A percentile compares a stretch with the other conserved stretches of the same genome.
Evolutionary conservation across 2,329 filamentous ascomycete species (phyloP).

Genomic region (Exophiala viscosa): DNA sequence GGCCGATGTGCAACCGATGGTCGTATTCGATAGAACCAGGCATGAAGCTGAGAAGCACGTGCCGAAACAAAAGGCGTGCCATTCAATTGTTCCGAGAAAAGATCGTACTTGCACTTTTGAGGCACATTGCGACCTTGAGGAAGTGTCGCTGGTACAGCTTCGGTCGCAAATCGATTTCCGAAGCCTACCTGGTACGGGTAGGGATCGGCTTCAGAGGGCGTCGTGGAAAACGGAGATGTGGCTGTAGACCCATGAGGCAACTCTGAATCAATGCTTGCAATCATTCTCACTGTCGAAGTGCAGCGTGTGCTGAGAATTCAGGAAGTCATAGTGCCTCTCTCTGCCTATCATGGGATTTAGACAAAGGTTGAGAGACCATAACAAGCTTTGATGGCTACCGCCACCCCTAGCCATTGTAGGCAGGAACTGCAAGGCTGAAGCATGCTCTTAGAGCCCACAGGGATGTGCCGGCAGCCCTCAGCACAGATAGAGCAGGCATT

Average conservation of each 20-base stretch:
- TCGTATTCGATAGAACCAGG: slow-evolving; percentile 50
- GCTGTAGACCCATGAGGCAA: slow-evolving; percentile 1
- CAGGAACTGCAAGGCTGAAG: too few species aligned
- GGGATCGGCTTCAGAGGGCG: slow-evolving; percentile 32
- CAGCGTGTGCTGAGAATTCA: too few species aligned
- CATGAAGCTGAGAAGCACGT: slow-evolving; percentile 54
- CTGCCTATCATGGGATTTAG: too few species aligned
- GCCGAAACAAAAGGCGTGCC: slow-evolving; percentile 58
- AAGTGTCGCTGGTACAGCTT: slow-evolving; percentile 37
- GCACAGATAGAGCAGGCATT: too few species aligned
- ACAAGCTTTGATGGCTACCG: too few species aligned
- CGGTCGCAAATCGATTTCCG: slow-evolving; percentile 35
- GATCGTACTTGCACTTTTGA: slow-evolving; percentile 35
- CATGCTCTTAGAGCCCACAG: too few species aligned
- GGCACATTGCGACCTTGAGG: slow-evolving; percentile 38
- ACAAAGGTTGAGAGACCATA: too few species aligned
- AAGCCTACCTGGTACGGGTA: slow-evolving; percentile 33
- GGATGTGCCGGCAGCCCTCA: too few species aligned
- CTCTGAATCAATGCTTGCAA: slow-evolving; percentile 32
- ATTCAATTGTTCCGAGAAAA: slow-evolving; percentile 47
- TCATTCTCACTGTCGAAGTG: slow-evolving; percentile 33
- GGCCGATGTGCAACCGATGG: slow-evolving; percentile 51
- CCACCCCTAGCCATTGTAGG: too few species aligned
- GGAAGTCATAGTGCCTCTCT: too few species aligned
- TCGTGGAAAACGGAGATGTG: slow-evolving; percentile 28